Percentiles rank a stretch among this genome's conserved stretches.
These are phyloP conservation scores for Aspergillus eucalypticola DNA, from an alignment of 2,329 filamentous ascomycete genomes.

Conservation along the genomic window DNA sequence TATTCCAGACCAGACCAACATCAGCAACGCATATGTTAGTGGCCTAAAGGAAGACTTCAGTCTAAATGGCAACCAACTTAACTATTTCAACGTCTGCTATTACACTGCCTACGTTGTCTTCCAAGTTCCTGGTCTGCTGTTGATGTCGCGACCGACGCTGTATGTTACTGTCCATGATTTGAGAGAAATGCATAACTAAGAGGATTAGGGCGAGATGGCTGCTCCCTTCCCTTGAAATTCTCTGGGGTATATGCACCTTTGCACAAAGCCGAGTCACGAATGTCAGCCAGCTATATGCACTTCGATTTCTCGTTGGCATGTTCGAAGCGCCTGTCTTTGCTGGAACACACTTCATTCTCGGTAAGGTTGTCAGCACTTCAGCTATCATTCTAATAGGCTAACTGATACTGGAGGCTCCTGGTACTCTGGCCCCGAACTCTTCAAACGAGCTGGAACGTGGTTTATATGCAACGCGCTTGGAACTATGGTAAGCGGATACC, in stretches of 20 bases:
- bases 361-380: conserved; percentile 10
- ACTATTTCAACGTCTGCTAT: conserved; percentile 36
- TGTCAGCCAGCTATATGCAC: conserved; percentile 34
- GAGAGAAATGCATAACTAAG: background rate
- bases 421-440: conserved; percentile 49
- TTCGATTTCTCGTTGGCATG: conserved; percentile 38
- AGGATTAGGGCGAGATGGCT: conserved; percentile 28
- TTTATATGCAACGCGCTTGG: conserved; percentile 56
- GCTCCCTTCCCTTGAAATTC: conserved; percentile 33
- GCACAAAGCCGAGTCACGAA: conserved; percentile 35
- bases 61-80: conserved; percentile 34
- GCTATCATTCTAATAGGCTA: too few species aligned
- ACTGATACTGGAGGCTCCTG: conserved; percentile 32
- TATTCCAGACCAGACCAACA: conserved; percentile 31
- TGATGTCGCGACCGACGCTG: conserved; percentile 33
- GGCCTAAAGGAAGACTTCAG: conserved; percentile 35
- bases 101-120: conserved; percentile 35
- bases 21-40: conserved; percentile 37
- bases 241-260: conserved; percentile 40
- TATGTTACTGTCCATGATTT: conserved; percentile 13
- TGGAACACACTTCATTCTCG: conserved; percentile 36
- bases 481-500: conserved; percentile 59
- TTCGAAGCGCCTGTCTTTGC: conserved; percentile 36
- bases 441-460: conserved; percentile 58
- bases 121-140: conserved; percentile 31